Evolutionary conservation across 345 rosid species (phyloP).

Genomic region (Camelina hispida): DNA sequence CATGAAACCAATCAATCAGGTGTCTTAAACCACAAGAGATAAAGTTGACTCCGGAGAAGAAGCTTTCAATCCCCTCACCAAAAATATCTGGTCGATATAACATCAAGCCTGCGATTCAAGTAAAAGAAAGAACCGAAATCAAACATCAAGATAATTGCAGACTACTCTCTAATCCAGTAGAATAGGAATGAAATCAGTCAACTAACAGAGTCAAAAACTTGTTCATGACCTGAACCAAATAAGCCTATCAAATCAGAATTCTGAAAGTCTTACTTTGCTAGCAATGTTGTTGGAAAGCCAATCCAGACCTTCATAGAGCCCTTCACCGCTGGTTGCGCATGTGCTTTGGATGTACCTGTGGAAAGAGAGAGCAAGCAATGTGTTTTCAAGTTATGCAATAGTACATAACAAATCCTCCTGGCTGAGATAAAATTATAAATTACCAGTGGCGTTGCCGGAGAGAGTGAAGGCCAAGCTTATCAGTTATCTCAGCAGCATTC

Average conservation of each 20-base stretch:
- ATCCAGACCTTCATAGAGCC: conserved; percentile 46
- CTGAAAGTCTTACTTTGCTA: conserved; percentile 39
- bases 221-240: conserved; percentile 5
- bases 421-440: background rate
- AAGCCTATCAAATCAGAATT: conserved; percentile 21
- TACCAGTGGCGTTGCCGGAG: conserved; percentile 74
- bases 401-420: background rate
- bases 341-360: conserved; percentile 45
- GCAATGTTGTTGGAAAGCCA: conserved; percentile 52
- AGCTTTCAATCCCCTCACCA: background rate
- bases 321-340: conserved; percentile 46
- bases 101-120: conserved; percentile 36
- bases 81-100: conserved; percentile 13
- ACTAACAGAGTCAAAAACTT: background rate
- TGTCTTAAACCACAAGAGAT: conserved; percentile 28
- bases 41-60: conserved; percentile 19
- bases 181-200: background rate
- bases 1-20: conserved; percentile 15
- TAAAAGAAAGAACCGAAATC: conserved; percentile 6
- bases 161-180: too few species aligned
- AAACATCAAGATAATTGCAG: conserved; percentile 3
- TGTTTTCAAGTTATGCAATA: conserved; percentile 8
- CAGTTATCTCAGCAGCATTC: conserved; percentile 77
- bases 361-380: background rate
- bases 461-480: conserved; percentile 72